Conservation (phyloP, 768 basidiomycete species). For the Lentinula lateritia region DNA sequence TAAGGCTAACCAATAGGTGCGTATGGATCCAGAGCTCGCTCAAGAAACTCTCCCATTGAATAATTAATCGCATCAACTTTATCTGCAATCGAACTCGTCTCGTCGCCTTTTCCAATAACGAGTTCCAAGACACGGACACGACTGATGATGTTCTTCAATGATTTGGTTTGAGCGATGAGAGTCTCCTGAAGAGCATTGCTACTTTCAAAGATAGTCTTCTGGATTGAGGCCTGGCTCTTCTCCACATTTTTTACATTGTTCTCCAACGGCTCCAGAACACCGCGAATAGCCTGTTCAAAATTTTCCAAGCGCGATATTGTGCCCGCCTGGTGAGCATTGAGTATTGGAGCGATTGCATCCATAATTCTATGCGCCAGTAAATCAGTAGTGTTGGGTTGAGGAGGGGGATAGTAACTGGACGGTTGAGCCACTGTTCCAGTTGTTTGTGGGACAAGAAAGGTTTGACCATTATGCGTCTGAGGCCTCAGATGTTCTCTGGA, state of each 20-base stretch:
- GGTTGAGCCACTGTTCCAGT: not conserved
- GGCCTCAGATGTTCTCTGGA: not conserved
- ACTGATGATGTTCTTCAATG: not conserved
- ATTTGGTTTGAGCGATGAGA: not conserved
- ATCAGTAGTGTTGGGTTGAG: not conserved
- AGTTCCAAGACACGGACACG: not conserved
- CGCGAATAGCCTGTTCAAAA: not conserved
- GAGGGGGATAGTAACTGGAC: too few relatives aligned
- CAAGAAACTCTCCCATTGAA: slow-evolving; percentile 1
- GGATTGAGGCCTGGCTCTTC: not conserved
- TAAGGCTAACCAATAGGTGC: not conserved
- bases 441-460: not conserved
- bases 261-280: not conserved
- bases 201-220: not conserved
- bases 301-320: not conserved
- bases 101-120: not conserved
- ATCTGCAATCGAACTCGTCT: not conserved
- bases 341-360: not conserved
- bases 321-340: not conserved
- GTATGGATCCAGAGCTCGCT: not conserved
- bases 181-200: not conserved
- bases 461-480: not conserved
- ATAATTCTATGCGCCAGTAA: not conserved
- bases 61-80: not conserved
- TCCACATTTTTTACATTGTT: not conserved